A percentile compares a stretch with the other conserved stretches of the same genome.
Evolutionary conservation across 2,329 filamentous ascomycete genomes (phyloP).

Genomic region (Thelonectria olida): DNA sequence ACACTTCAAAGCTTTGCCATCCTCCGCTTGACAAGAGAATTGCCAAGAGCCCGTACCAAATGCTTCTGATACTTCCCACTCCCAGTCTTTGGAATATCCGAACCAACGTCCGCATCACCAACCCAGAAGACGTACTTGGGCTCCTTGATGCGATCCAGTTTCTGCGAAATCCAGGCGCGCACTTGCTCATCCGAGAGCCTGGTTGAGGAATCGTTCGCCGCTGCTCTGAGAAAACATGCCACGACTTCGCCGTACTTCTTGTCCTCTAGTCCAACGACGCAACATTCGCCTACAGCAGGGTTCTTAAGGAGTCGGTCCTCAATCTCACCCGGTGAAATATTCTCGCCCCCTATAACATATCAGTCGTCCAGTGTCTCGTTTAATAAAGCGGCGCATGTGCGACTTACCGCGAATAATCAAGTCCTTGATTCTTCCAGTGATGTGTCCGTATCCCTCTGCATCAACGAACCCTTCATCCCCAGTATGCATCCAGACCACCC

Average conservation of each 20-base stretch:
- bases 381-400: too few relatives aligned
- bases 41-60: slow-evolving; percentile 7
- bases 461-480: too few relatives aligned
- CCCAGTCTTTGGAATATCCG: slow-evolving; percentile 7
- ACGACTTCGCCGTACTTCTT: slow-evolving; percentile 24
- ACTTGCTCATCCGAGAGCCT: too few relatives aligned
- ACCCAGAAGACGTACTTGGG: slow-evolving; percentile 19
- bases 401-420: slow-evolving; percentile 71
- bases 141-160: slow-evolving; percentile 5
- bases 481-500: too few relatives aligned
- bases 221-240: slow-evolving; percentile 1
- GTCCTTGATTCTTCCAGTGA: slow-evolving; percentile 76
- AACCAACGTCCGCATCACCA: background rate
- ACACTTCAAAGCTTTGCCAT: background rate
- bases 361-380: too few relatives aligned
- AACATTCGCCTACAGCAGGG: too few relatives aligned
- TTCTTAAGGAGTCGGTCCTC: too few relatives aligned
- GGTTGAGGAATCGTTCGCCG: too few relatives aligned
- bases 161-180: slow-evolving; percentile 9
- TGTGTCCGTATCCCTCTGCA: slow-evolving; percentile 54
- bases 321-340: too few relatives aligned
- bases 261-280: slow-evolving; percentile 1
- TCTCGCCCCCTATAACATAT: too few relatives aligned
- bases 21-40: background rate
- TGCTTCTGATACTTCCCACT: slow-evolving; percentile 23